Evolutionary conservation across 1,284 basidiomycete species (phyloP).

Genomic region (Spongiforma sp.): DNA sequence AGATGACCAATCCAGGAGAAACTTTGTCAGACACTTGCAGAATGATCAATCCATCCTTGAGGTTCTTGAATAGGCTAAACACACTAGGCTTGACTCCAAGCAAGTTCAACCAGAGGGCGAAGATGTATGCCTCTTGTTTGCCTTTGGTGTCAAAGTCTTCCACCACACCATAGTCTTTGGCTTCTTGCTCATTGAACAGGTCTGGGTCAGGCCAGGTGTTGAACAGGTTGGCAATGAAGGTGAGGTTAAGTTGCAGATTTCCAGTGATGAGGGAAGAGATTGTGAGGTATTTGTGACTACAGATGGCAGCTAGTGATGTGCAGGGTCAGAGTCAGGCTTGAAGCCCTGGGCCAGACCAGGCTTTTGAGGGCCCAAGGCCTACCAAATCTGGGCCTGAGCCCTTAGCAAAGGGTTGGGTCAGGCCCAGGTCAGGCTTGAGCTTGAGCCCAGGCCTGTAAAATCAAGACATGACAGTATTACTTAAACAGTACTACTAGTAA

Average conservation of each 20-base stretch:
- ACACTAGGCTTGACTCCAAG: slow-evolving; percentile 96
- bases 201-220: slow-evolving; percentile 96
- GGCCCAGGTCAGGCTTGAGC: no score
- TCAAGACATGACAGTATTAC: no score
- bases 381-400: no score
- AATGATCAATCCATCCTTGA: slow-evolving; percentile 91
- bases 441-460: no score
- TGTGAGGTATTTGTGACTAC: slow-evolving; percentile 96
- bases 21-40: slow-evolving; percentile 98
- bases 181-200: slow-evolving; percentile 91
- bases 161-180: slow-evolving; percentile 82
- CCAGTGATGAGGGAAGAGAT: slow-evolving; percentile 90
- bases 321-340: no score
- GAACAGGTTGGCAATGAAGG: slow-evolving; percentile 98
- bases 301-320: slow-evolving; percentile 92
- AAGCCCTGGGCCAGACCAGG: no score
- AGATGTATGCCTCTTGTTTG: slow-evolving; percentile 96
- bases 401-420: no score
- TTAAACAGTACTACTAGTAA: no score
- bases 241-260: slow-evolving; percentile 98
- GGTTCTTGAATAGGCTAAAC: slow-evolving; percentile 95
- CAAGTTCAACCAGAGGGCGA: slow-evolving; percentile 98
- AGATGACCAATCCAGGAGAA: slow-evolving; percentile 89
- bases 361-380: no score
- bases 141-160: slow-evolving; percentile 99